Conservation (phyloP, 345 rosid species). For the Eucalyptus sp. region DNA sequence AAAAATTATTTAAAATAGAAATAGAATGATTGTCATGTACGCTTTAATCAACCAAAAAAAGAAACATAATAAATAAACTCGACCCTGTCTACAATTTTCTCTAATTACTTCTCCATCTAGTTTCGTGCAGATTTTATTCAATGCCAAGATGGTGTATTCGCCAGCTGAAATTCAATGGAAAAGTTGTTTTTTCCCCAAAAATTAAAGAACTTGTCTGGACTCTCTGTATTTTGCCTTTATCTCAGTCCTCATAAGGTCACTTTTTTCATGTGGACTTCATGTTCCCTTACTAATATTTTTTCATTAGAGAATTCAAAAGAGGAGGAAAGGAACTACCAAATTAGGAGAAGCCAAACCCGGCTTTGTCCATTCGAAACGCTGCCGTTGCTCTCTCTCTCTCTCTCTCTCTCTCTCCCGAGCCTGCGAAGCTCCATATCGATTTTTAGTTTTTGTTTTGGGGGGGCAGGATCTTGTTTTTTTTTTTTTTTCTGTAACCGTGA, state of each 20-base stretch:
- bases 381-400: neutral
- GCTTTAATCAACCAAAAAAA: too few relatives aligned
- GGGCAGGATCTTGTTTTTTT: neutral
- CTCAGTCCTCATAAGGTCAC: neutral
- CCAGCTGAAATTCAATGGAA: neutral
- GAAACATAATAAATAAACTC: too few relatives aligned
- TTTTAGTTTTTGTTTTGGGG: neutral
- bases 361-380: neutral
- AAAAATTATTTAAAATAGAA: too few relatives aligned
- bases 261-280: neutral
- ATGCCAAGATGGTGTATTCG: neutral
- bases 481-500: neutral
- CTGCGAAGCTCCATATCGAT: neutral
- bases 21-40: fast-evolving
- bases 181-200: neutral
- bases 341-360: too few relatives aligned
- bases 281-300: neutral
- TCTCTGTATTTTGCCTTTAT: neutral
- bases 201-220: neutral
- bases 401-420: neutral
- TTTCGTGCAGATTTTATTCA: neutral
- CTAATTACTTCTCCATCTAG: neutral
- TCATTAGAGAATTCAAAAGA: neutral
- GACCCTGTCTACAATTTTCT: neutral
- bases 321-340: too few relatives aligned